A percentile compares a stretch with the other conserved stretches of the same genome.
phyloP scores from a whole-genome alignment of 1,284 basidiomycete genomes.

The Erythrobasidium hasegawianum region DNA sequence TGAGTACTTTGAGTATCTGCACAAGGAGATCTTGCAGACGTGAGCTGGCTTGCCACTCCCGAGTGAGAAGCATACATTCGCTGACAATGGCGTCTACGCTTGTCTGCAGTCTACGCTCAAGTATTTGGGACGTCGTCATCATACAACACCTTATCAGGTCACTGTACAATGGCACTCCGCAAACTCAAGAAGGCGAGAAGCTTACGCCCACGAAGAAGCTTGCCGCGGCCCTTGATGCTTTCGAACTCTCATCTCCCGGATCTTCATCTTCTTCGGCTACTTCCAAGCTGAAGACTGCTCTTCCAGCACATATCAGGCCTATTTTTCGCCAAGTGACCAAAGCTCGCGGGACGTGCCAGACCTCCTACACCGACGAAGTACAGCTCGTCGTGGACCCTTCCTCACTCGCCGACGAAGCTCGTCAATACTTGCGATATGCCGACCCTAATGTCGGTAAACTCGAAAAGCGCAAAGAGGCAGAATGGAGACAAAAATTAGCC shows the following conservation, averaged over 20 bases:
- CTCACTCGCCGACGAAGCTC: not conserved
- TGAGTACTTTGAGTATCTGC: constrained; percentile 38
- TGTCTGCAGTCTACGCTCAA: constrained; percentile 4
- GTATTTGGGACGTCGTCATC: constrained; percentile 24
- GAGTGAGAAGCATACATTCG: no score
- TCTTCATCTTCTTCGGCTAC: not conserved
- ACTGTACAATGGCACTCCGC: not conserved
- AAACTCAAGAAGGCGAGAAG: not conserved
- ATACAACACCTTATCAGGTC: constrained; percentile 14
- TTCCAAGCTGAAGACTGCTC: not conserved
- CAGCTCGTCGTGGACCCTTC: constrained; percentile 17
- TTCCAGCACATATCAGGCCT: not conserved
- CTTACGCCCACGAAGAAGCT: constrained; percentile 17
- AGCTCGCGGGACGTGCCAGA: constrained; percentile 1
- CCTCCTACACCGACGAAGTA: constrained; percentile 16
- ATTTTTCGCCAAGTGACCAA: constrained; percentile 9
- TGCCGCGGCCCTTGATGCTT: constrained; percentile 2
- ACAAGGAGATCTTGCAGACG: constrained; percentile 36
- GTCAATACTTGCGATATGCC: constrained; percentile 3
- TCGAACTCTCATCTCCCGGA: constrained; percentile 7
- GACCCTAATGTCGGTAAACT: constrained; percentile 32
- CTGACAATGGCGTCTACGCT: not conserved
- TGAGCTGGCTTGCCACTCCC: not conserved
- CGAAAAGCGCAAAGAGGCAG: constrained; percentile 19
- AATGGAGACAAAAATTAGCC: not conserved